Evolutionary conservation across 2,329 filamentous ascomycete genomes (phyloP).

Genomic region (Fusarium concolor): DNA sequence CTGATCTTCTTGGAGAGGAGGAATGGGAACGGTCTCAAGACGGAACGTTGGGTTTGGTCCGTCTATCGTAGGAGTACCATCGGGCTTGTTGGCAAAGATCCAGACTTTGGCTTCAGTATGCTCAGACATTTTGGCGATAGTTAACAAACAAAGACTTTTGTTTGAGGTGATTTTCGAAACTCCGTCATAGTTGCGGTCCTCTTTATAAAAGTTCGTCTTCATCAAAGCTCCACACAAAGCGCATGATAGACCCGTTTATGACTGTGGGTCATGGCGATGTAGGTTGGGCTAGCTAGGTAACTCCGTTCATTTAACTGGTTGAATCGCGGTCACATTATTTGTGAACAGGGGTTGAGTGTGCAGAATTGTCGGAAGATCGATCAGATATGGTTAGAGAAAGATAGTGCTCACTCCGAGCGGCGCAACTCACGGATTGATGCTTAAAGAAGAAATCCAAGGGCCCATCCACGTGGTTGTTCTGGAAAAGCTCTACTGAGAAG

Average conservation of each 20-base stretch:
- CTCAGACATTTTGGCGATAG: neutral
- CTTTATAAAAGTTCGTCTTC: neutral
- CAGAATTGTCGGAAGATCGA: neutral
- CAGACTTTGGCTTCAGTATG: slow-evolving; percentile 1
- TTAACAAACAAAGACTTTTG: no score
- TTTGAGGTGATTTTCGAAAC: neutral
- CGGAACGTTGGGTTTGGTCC: slow-evolving; percentile 5
- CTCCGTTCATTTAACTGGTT: neutral
- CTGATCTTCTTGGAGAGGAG: neutral
- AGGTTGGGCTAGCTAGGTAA: neutral
- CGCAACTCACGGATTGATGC: neutral
- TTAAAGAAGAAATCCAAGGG: neutral
- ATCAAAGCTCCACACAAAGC: neutral
- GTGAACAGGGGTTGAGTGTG: rapidly evolving
- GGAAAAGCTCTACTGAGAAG: neutral
- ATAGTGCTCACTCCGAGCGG: neutral
- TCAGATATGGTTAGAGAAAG: neutral
- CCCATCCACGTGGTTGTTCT: neutral
- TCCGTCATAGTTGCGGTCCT: neutral
- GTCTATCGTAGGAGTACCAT: slow-evolving; percentile 2
- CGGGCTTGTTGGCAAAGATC: slow-evolving; percentile 13
- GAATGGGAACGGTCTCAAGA: neutral
- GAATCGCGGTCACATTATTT: neutral
- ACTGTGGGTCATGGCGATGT: neutral
- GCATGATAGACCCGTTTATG: neutral